Percentiles rank a stretch among this genome's conserved stretches.
phyloP scores from a whole-genome alignment of 176 grass and related monocot genomes.

The Guadua angustifolia region DNA sequence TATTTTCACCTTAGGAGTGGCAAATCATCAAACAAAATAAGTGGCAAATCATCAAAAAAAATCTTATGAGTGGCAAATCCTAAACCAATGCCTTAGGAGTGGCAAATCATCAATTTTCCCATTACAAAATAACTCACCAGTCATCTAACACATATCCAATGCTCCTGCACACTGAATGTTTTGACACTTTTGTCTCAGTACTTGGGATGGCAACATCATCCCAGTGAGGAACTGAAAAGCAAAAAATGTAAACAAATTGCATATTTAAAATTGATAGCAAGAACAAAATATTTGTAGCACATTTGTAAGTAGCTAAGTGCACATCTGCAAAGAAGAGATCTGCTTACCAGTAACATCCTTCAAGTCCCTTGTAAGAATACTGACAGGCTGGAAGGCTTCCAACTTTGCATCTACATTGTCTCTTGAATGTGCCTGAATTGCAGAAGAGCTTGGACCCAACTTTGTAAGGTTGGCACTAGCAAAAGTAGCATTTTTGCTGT shows the following conservation, averaged over 20 bases:
- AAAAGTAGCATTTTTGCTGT: background rate
- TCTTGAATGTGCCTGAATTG: slow-evolving; percentile 17
- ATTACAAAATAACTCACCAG: slow-evolving; percentile 55
- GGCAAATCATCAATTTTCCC: too few relatives aligned
- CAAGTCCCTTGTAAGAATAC: slow-evolving; percentile 59
- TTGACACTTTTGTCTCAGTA: background rate
- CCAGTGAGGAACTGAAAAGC: slow-evolving; percentile 71
- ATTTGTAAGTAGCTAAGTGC: background rate
- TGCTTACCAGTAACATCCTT: slow-evolving; percentile 61
- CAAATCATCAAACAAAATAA: too few relatives aligned
- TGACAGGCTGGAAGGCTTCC: slow-evolving; percentile 33
- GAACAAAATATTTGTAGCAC: background rate
- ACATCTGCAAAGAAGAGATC: background rate
- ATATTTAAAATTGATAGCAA: slow-evolving; percentile 11
- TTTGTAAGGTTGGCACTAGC: background rate
- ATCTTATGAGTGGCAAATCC: too few relatives aligned
- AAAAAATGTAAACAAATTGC: background rate
- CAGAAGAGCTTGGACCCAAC: slow-evolving; percentile 16
- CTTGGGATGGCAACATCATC: slow-evolving; percentile 56
- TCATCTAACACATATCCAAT: slow-evolving; percentile 88
- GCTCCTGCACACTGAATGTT: slow-evolving; percentile 39
- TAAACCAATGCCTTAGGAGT: too few relatives aligned
- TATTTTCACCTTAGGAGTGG: too few relatives aligned
- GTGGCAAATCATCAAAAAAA: too few relatives aligned
- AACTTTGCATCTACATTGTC: slow-evolving; percentile 28